Conservation (phyloP, 2,329 filamentous ascomycete genomes). For the Cytospora mali region DNA sequence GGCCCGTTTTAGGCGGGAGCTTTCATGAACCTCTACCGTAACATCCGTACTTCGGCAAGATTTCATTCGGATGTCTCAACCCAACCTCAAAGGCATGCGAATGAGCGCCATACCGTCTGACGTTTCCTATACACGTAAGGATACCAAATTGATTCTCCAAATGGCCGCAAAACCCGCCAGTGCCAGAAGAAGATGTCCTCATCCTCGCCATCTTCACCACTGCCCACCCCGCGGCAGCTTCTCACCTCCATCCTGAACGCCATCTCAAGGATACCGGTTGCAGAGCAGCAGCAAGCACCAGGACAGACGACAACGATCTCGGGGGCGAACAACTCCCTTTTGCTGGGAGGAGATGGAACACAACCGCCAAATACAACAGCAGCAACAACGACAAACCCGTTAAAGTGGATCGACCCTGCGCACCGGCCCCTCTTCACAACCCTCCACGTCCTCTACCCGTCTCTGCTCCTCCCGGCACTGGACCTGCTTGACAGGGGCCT, state of each 20-base stretch:
- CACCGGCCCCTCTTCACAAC: conserved; percentile 67
- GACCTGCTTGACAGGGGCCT: conserved; percentile 82
- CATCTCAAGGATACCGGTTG: conserved; percentile 39
- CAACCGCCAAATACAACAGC: conserved; percentile 11
- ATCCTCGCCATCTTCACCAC: conserved; percentile 22
- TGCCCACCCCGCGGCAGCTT: conserved; percentile 47
- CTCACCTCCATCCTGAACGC: conserved; percentile 53
- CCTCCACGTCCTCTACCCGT: conserved; percentile 83
- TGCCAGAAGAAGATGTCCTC: conserved; percentile 25
- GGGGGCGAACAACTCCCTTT: not conserved
- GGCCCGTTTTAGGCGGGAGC: not conserved
- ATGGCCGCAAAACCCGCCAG: conserved; percentile 7
- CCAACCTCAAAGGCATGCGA: not conserved
- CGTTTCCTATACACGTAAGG: not conserved
- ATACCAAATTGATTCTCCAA: not conserved
- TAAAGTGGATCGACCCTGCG: conserved; percentile 40
- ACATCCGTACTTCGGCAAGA: not conserved
- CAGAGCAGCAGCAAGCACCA: not conserved
- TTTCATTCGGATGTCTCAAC: not conserved
- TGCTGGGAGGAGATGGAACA: not conserved
- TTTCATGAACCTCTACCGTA: not conserved
- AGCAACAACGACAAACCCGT: conserved; percentile 36
- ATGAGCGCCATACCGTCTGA: no score
- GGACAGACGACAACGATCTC: conserved; percentile 5
- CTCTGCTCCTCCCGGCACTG: conserved; percentile 78